phyloP scores from a whole-genome alignment of 495 filamentous ascomycete genomes.

The Aspergillus olivimuriae region DNA sequence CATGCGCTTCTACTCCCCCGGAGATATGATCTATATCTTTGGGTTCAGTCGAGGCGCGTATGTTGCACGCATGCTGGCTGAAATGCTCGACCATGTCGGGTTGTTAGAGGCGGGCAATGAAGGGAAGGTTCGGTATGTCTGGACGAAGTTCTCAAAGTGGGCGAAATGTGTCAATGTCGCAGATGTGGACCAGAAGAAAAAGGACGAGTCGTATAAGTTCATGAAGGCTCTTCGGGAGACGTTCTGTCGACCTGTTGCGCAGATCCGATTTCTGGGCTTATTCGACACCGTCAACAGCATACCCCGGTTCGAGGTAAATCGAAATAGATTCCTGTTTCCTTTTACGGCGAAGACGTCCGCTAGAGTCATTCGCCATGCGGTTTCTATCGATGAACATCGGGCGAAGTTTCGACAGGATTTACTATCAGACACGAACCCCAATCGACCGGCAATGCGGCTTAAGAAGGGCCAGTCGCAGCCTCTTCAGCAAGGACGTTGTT shows the following conservation, averaged over 20 bases:
- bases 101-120: conserved; percentile 70
- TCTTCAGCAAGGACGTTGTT: not conserved
- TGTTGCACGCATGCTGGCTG: conserved; percentile 69
- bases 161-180: conserved; percentile 48
- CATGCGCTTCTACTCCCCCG: conserved; percentile 71
- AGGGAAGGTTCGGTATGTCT: conserved; percentile 69
- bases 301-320: conserved; percentile 63
- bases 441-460: not conserved
- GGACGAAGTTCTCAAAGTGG: conserved; percentile 64
- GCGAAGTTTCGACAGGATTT: conserved; percentile 35
- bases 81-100: conserved; percentile 76
- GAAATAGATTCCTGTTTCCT: conserved; percentile 15
- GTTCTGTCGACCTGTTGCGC: conserved; percentile 59
- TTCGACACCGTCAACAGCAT: conserved; percentile 59
- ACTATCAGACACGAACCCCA: conserved; percentile 3
- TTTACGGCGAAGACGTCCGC: conserved; percentile 16
- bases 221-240: conserved; percentile 68
- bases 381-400: conserved; percentile 39
- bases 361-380: conserved; percentile 35
- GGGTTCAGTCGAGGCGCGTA: conserved; percentile 80
- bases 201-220: conserved; percentile 54
- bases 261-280: conserved; percentile 39
- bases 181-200: conserved; percentile 40
- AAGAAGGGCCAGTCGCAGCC: not conserved
- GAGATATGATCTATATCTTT: conserved; percentile 68